Percentiles rank a stretch among this genome's conserved stretches.
Conservation (phyloP, 2,329 filamentous ascomycete species). For the Venturia asperata region DNA sequence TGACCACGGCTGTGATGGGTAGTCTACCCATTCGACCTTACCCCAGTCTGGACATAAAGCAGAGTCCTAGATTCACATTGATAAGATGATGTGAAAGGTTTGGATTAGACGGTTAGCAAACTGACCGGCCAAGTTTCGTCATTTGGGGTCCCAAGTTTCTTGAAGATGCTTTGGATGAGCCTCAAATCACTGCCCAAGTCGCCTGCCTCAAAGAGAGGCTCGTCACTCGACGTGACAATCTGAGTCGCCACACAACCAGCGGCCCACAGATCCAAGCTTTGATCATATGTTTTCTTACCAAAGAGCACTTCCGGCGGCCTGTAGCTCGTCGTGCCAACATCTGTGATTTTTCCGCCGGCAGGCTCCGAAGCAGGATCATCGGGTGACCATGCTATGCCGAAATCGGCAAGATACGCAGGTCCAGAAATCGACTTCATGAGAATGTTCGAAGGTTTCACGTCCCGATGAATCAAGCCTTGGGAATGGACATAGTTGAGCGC, state of each 20-base stretch:
- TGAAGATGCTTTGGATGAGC: conserved; percentile 86
- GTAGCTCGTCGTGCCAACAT: conserved; percentile 90
- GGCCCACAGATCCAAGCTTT: conserved; percentile 80
- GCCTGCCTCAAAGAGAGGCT: conserved; percentile 74
- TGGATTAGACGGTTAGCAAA: conserved; percentile 16
- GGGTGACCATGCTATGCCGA: conserved; percentile 83
- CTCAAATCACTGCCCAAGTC: conserved; percentile 89
- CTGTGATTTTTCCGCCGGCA: conserved; percentile 66
- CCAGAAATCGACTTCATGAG: conserved; percentile 61
- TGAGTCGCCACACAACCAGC: conserved; percentile 80
- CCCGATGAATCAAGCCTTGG: conserved; percentile 77
- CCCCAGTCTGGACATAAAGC: conserved; percentile 74
- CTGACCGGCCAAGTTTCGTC: conserved; percentile 71
- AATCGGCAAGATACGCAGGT: conserved; percentile 77
- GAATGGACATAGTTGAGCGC: conserved; percentile 66
- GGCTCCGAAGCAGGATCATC: conserved; percentile 53
- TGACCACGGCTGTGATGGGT: conserved; percentile 61
- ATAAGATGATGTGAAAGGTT: neutral
- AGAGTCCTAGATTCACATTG: conserved; percentile 47
- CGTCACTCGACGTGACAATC: conserved; percentile 48
- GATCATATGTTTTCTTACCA: conserved; percentile 65
- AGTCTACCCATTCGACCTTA: conserved; percentile 71
- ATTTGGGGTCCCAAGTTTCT: conserved; percentile 80
- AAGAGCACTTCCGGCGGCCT: conserved; percentile 87
- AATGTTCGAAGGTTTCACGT: conserved; percentile 89